These are phyloP conservation scores for Ananas comosus DNA, from an alignment of 176 grass and related monocot species.

Conservation along the genomic window DNA sequence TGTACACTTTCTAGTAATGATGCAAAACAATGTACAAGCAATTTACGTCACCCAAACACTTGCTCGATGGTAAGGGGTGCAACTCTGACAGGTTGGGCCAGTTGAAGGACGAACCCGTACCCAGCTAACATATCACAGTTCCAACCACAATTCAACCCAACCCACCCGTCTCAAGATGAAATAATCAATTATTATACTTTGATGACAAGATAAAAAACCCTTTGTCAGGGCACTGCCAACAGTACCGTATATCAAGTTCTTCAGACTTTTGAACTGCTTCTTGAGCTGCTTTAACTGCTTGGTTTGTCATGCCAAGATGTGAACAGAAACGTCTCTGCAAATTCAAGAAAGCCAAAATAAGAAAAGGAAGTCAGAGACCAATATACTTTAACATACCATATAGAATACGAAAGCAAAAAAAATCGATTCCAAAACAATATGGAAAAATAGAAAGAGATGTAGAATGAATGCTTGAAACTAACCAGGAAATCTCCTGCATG, in stretches of 20 bases:
- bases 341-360: neutral
- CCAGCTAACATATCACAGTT: too few species aligned
- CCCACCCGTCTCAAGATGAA: too few species aligned
- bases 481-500: conserved; percentile 19
- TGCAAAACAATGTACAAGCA: too few species aligned
- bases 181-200: neutral
- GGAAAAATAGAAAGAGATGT: neutral
- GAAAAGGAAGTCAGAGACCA: neutral
- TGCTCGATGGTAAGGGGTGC: too few species aligned
- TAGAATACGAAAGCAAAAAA: too few species aligned
- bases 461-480: conserved; percentile 1
- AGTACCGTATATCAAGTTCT: neutral
- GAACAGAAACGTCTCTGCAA: conserved; percentile 18
- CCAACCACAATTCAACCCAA: too few species aligned
- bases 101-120: too few species aligned
- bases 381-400: neutral
- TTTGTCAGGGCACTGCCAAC: neutral
- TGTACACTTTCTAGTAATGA: too few species aligned
- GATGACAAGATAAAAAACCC: neutral
- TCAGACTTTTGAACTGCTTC: conserved; percentile 1
- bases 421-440: too few species aligned
- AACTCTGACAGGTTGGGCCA: too few species aligned
- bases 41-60: too few species aligned
- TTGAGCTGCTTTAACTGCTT: conserved; percentile 12
- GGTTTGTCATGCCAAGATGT: conserved; percentile 15